Evolutionary conservation across 148 eudicot genomes (phyloP).

Genomic region (Euryodendron excelsum): DNA sequence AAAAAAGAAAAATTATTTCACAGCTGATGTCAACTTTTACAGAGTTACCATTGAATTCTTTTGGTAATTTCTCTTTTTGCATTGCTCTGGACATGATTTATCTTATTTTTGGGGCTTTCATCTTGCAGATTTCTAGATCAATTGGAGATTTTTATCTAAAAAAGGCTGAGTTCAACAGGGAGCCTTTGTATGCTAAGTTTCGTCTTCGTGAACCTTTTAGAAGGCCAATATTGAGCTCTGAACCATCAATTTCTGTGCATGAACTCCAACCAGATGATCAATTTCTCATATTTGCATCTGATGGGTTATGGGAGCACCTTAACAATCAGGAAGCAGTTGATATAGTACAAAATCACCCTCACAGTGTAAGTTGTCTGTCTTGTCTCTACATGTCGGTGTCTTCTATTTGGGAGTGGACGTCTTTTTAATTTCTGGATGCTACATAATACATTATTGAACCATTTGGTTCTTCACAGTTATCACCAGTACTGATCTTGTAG

Average conservation of each 20-base stretch:
- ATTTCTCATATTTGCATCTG: conserved; percentile 83
- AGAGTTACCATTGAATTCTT: neutral
- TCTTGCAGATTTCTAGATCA: conserved; percentile 63
- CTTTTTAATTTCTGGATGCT: neutral
- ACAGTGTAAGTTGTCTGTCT: conserved; percentile 42
- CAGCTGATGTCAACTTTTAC: neutral
- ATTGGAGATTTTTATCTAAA: conserved; percentile 77
- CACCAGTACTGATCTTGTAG: neutral
- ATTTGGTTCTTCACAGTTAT: neutral
- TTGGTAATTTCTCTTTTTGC: neutral
- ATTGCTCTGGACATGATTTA: neutral
- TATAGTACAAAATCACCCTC: conserved; percentile 65
- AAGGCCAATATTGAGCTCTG: conserved; percentile 65
- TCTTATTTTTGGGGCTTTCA: neutral
- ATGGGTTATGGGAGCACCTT: conserved; percentile 88
- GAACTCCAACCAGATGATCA: conserved; percentile 68
- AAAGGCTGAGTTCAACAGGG: conserved; percentile 73
- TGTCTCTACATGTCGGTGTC: neutral
- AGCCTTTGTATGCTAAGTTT: conserved; percentile 67
- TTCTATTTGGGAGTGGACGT: neutral
- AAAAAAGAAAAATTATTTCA: neutral
- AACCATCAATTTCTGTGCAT: conserved; percentile 58
- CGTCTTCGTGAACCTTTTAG: conserved; percentile 70
- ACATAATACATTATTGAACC: neutral
- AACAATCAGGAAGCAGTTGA: conserved; percentile 83